Evolutionary conservation across 345 rosid genomes (phyloP).

Genomic region (Gossypium anomalum): DNA sequence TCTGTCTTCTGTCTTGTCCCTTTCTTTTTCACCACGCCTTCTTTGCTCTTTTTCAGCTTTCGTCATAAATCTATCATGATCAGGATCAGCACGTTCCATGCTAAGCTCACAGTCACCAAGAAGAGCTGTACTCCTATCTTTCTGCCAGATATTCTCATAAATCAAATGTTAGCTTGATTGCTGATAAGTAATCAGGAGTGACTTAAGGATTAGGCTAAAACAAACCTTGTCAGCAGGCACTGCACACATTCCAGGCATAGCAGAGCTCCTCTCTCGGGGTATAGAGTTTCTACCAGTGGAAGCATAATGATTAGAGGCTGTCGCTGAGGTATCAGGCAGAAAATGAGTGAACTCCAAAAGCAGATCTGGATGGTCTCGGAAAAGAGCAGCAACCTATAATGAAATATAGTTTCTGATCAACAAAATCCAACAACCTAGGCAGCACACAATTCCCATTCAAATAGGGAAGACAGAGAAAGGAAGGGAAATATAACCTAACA

Average conservation of each 20-base stretch:
- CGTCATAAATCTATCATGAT: slow-evolving; percentile 46
- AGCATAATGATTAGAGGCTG: slow-evolving; percentile 42
- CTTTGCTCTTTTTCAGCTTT: slow-evolving; percentile 67
- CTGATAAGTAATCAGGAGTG: background rate
- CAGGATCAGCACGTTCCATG: slow-evolving; percentile 52
- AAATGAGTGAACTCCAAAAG: slow-evolving; percentile 85
- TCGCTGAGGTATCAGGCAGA: slow-evolving; percentile 79
- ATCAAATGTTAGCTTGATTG: slow-evolving; percentile 28
- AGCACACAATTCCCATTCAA: background rate
- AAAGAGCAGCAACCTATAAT: slow-evolving; percentile 78
- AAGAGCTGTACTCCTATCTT: slow-evolving; percentile 49
- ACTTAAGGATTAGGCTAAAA: slow-evolving; percentile 5
- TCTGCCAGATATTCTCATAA: slow-evolving; percentile 44
- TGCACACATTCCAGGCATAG: slow-evolving; percentile 51
- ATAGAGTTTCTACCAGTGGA: slow-evolving; percentile 50
- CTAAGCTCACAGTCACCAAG: slow-evolving; percentile 54
- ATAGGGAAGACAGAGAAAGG: slow-evolving; percentile 8
- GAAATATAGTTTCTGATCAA: slow-evolving; percentile 10
- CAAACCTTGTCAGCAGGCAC: slow-evolving; percentile 68
- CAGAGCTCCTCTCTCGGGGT: slow-evolving; percentile 58
- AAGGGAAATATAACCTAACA: slow-evolving; percentile 17
- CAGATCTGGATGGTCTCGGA: slow-evolving; percentile 81
- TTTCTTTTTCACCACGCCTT: slow-evolving; percentile 62
- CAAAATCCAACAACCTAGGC: slow-evolving; percentile 3
- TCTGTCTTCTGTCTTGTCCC: slow-evolving; percentile 66